Evolutionary conservation across 2,329 filamentous ascomycete species (phyloP), one percentile per base, ranked within the genome.

Genomic region (Metarhizium robertsii): DNA sequence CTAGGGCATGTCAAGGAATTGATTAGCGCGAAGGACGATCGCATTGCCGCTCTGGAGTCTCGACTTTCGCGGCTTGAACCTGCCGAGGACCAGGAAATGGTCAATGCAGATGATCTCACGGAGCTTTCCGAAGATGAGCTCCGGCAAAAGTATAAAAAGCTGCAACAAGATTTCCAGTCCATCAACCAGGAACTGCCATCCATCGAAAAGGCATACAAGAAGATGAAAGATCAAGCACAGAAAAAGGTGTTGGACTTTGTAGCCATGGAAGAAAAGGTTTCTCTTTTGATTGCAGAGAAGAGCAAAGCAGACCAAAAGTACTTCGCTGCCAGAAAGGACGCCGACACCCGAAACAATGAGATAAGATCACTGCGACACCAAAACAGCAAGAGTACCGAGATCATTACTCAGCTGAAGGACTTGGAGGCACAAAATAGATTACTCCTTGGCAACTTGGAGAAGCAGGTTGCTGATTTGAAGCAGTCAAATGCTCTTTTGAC

Each of bases 291-390:
- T 45, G 89, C 90, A 0, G 91, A 99, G 71, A 99, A 99, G 75
- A 85, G 87, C 61, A 97, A 96, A 71, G 92, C 92, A 1, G 94
- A 99, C 66, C 92, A 97, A 67, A 97, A 97, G 71, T 99, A 95
- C 68, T 97, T 97, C 69, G 90, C 89, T 1, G 90, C 92, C 8
- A 91, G 95, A 78, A 96, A 96, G 68, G 87, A 92, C 62, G 95
- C 92, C 66, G 92, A 97, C 65, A 86, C 88, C 48, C 81, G 90
- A 52, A 87, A 91, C 56, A 79, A 82, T 57, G 92, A 97, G 71
- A 86, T 95, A 50, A 81, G 88, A 62, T 81, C 86, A 3, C 75
- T 96, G 56, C 85, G 90, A 58, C 79, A 84, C 59, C 92, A 97
- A 69, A 95, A 92, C 66, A 79, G 83, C 50, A 95, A 95, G 72